Evolutionary conservation across 805 yeast genomes (phyloP), one percentile per base, ranked within the genome.

Genomic region (Metschnikowia henanensis): DNA sequence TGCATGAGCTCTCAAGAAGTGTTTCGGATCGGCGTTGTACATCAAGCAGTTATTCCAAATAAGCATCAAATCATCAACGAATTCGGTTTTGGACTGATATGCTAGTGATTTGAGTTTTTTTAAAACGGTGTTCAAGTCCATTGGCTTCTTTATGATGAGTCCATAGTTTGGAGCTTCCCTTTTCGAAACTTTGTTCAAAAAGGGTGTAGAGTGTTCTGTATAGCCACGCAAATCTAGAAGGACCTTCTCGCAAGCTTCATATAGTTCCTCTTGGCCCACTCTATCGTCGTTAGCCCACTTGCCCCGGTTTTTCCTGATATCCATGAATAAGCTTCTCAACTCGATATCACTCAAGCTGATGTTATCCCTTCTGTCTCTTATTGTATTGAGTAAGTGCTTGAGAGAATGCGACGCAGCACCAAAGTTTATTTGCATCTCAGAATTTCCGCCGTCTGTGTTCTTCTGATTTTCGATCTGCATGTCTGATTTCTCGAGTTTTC

Each of bases 111-210:
- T 90, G 56, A 95, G 68, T 61, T 92, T 94, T 58, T 90, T 91
- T 81, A 89, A 75, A 12, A 95, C 96, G 0, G 97, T 92, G 58
- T 90, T 91, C 53, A 94, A 72, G 60, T 94, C 99, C 99, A 94
- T 94, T 18, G 99, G 98, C 45, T 79, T 80, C 56, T 89, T 91
- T 57, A 94, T 92, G 32, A 94, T 76, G 44, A 84, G 83, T 52
- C 89, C 89, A 65, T 94, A 94, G 60, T 94, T 94, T 6, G 99
- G 99, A 0, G 99, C 99, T 58, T 94, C 99, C 43, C 99, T 77
- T 61, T 94, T 94, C 46, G 94, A 88, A n/a, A 94, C 99, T 59
- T 88, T 87, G 66, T 91, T 94, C 52, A 94, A 72, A 59, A 94
- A 94, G 0, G 98, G 96, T 1, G 97, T 90, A 0, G 97, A 90